Evolutionary conservation across 148 eudicot genomes (phyloP).

Genomic region (Rhododendron williamsianum): DNA sequence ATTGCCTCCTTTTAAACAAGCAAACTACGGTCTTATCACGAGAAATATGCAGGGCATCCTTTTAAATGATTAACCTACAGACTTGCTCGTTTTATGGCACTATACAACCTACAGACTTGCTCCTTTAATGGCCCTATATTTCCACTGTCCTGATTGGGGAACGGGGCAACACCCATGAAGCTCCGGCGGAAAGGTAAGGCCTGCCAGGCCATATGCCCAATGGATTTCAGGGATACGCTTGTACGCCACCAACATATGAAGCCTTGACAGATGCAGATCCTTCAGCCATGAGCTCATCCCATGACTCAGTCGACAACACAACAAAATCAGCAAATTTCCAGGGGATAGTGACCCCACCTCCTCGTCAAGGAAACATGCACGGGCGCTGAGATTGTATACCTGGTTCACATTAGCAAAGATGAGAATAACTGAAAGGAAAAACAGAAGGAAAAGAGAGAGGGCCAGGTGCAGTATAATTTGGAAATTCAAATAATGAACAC

Average conservation of each 20-base stretch:
- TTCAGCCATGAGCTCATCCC: constrained; percentile 52
- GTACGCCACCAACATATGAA: constrained; percentile 74
- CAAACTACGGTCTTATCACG: background rate
- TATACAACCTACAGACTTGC: no score
- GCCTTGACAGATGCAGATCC: constrained; percentile 60
- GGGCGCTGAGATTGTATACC: constrained; percentile 94
- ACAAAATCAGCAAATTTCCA: constrained; percentile 90
- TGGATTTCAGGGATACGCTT: constrained; percentile 39
- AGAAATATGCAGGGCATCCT: background rate
- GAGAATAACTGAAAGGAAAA: background rate
- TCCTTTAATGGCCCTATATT: no score
- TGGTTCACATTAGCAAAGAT: constrained; percentile 15
- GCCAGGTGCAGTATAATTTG: background rate
- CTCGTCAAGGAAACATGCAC: constrained; percentile 71
- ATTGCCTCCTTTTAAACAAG: background rate
- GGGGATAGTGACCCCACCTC: constrained; percentile 78
- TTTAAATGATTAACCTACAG: background rate
- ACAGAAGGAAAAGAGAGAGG: background rate
- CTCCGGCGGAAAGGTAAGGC: no score
- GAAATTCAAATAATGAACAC: background rate
- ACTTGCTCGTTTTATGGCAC: background rate
- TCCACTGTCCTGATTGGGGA: no score
- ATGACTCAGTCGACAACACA: constrained; percentile 57
- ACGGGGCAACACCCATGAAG: no score
- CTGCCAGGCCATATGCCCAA: no score